Percentiles rank a stretch among this genome's conserved stretches.
These are phyloP conservation scores for Vitis hybrid DNA, from an alignment of 177 flowering plant species.

Conservation along the genomic window DNA sequence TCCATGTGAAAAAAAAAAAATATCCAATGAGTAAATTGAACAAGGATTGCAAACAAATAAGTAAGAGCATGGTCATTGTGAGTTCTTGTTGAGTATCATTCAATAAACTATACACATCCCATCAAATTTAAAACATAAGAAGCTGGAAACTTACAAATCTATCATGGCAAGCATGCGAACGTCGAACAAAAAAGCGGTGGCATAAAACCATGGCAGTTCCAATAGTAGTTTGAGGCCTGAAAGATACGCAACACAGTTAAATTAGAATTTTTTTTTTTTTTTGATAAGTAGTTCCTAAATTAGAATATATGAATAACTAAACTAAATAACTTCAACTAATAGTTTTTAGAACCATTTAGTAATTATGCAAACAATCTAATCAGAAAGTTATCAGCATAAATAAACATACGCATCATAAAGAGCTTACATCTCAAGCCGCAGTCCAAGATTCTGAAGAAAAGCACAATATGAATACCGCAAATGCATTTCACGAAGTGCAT, in stretches of 20 bases:
- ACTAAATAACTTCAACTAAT: background rate
- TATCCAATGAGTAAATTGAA: no score
- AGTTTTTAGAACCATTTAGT: background rate
- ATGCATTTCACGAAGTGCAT: conserved; percentile 63
- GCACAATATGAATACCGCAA: conserved; percentile 89
- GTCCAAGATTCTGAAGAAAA: conserved; percentile 81
- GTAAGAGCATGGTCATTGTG: background rate
- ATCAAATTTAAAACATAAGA: background rate
- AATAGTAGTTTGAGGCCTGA: conserved; percentile 94
- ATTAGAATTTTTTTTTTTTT: no score
- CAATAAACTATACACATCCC: background rate
- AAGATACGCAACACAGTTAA: conserved; percentile 12
- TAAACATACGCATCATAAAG: background rate
- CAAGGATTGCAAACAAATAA: background rate
- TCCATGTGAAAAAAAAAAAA: background rate
- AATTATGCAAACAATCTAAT: background rate
- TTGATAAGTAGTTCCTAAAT: background rate
- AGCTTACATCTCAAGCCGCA: conserved; percentile 77
- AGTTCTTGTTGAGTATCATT: background rate
- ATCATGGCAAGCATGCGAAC: conserved; percentile 94
- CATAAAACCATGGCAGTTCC: conserved; percentile 98
- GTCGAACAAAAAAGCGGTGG: conserved; percentile 90
- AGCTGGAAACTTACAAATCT: conserved; percentile 76
- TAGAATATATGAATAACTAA: background rate
- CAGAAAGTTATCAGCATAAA: background rate